phyloP scores from a whole-genome alignment of 2,329 filamentous ascomycete genomes.

The Orbilia oligospora region DNA sequence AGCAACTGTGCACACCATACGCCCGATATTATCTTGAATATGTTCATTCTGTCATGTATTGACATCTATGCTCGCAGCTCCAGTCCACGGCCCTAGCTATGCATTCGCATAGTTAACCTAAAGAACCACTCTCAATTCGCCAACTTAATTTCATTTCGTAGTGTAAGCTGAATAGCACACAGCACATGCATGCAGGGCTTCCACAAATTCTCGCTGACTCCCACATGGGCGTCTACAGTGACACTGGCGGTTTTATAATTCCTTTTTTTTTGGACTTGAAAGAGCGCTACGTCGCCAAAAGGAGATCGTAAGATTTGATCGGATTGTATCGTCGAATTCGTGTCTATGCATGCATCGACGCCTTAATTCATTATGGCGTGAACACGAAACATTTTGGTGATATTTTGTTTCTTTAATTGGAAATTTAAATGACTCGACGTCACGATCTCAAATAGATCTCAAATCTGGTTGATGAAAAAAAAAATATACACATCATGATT shows the following conservation, averaged over 20 bases:
- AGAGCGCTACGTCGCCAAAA: conserved; percentile 16
- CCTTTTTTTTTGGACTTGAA: conserved; percentile 10
- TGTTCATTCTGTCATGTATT: too few species aligned
- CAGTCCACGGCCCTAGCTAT: not conserved
- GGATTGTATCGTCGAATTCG: conserved; percentile 9
- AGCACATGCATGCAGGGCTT: conserved; percentile 30
- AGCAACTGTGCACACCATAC: not conserved
- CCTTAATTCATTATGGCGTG: conserved; percentile 10
- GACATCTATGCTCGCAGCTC: not conserved
- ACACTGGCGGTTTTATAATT: conserved; percentile 46
- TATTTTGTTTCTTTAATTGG: conserved; percentile 30
- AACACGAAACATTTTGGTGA: conserved; percentile 3
- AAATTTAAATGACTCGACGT: not conserved
- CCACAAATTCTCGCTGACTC: conserved; percentile 6
- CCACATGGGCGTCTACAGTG: conserved; percentile 44
- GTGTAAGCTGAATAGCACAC: conserved; percentile 23
- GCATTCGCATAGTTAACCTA: not conserved
- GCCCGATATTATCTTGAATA: not conserved
- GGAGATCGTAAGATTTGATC: conserved; percentile 28
- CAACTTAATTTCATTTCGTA: not conserved
- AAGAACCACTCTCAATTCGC: not conserved
- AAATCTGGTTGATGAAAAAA: not conserved
- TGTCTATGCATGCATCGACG: conserved; percentile 33
- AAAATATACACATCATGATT: not conserved
- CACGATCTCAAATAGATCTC: conserved; percentile 2